Evolutionary conservation across 257 asterid genomes (phyloP), one percentile per base, ranked within the genome.

Genomic region (Capsicum chinense): DNA sequence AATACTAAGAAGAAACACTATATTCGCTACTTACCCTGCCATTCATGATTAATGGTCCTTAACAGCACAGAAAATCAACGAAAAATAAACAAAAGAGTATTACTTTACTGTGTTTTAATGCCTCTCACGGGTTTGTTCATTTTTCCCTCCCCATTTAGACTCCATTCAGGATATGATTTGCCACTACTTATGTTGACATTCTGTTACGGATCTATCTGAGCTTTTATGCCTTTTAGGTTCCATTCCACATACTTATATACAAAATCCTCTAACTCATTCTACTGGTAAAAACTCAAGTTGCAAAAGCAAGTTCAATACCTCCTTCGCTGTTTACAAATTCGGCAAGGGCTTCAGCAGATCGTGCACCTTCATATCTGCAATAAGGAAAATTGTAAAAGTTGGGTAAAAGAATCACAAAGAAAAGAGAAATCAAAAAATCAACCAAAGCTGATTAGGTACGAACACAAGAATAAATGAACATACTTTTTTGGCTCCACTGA

Each of bases 401-500:
- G 50, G 50, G 42, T 1, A 54, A 33, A 33, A 78, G 37, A 26
- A 56, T 78, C 64, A 1, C 54, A 42, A 60, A 80, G 47, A 69
- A 81, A 60, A 68, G 82, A 21, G 70, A 26, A 63, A 79, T 12
- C 84, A 83, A 78, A 50, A 9, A 37, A 50, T 59, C 7, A 58
- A 1, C 5, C n/a, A 44, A 69, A 57, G 33, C 48, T 21, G 52
- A 44, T 69, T 83, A 52, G 21, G 60, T 19, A 56, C 12, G 42
- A 3, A 21, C 13, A 16, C 10, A 14, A 39, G 42, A 56, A 15
- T 58, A 39, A 17, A 84, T 16, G 82, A 83, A 89, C 97, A 90
- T 85, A 94, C 98, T 92, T 92, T 83, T 94, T 92, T 48, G 97
- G 97, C 92, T 94, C 98, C 90, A 92, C 79, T 81, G 99, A 95